Evolutionary conservation across 371 early-diverging fungal species (phyloP), one percentile per base, ranked within the genome.

Genomic region (Mortierella sp.): DNA sequence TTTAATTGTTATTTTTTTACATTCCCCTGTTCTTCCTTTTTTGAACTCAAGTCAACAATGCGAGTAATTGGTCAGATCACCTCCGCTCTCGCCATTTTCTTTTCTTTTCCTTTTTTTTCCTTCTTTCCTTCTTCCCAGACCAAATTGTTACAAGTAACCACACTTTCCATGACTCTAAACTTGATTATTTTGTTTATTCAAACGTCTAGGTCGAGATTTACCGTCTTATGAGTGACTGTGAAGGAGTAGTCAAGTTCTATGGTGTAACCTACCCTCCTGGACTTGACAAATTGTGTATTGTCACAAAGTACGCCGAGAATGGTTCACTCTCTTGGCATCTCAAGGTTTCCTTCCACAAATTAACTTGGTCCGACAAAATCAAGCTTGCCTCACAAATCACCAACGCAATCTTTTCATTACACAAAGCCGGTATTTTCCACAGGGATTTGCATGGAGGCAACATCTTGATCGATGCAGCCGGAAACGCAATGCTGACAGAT

Each of bases 331-430:
- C 76, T 1, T 75, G 76, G 76, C 70, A 81, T 49, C 76, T 81
- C 51, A 76, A 81, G 68, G 73, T 66, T 63, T 64, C 69, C 32
- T 76, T 59, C 73, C 70, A 76, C 14, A 73, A 49, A 10, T 66
- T 84, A 22, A 78, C 72, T 12, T 85, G 85, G 85, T 26, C 35
- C 57, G 81, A 84, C 60, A 83, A 77, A 62, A 52, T 84, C 10
- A 68, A 64, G 18, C 62, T 85, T 0, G 84, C 70, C 12, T 54
- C 66, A 4, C 81, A 81, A n/a, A 72, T 85, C 24, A 18, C 85
- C 0, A 8, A 59, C 0, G 77, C 72, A 2, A 68, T 85, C 37
- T 47, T 57, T 9, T 64, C 55, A 16, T 62, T 79, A 11, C 85
- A 84, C 30, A 28, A 62, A 16, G 69, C 73, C 35, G 76, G 75